Conservation (phyloP, 2,329 filamentous ascomycete species). For the Beauveria scarabaeidicola region DNA sequence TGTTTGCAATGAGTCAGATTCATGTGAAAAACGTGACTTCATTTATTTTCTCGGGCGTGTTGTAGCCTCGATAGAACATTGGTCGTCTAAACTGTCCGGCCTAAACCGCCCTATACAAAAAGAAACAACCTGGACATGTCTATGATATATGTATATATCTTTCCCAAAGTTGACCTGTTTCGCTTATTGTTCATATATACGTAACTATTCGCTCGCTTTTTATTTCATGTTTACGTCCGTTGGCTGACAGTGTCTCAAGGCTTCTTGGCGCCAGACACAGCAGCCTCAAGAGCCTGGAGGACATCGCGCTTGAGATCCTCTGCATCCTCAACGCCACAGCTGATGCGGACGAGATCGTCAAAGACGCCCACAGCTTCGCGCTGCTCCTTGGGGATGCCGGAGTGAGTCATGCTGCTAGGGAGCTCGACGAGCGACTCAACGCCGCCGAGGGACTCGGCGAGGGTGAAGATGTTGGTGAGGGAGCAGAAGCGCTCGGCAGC, state of each 20-base stretch:
- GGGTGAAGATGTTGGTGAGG: slow-evolving; percentile 77
- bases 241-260: not conserved
- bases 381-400: slow-evolving; percentile 84
- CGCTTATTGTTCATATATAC: not conserved
- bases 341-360: slow-evolving; percentile 87
- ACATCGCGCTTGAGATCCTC: slow-evolving; percentile 78
- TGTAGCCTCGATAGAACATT: not conserved
- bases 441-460: slow-evolving; percentile 87
- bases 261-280: slow-evolving; percentile 34
- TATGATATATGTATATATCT: not conserved
- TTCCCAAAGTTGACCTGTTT: not conserved
- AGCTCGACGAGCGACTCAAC: slow-evolving; percentile 90
- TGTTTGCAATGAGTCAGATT: too few relatives aligned
- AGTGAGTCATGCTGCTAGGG: slow-evolving; percentile 93
- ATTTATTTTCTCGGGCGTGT: not conserved
- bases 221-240: not conserved
- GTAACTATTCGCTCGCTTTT: not conserved
- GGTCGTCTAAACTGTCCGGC: not conserved
- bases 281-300: slow-evolving; percentile 71
- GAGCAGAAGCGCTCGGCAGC: slow-evolving; percentile 93
- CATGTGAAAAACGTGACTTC: not conserved
- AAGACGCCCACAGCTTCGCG: slow-evolving; percentile 89
- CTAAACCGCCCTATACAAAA: not conserved
- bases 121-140: not conserved
- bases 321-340: slow-evolving; percentile 88